Evolutionary conservation across 2,329 filamentous ascomycete species (phyloP), one percentile per base, ranked within the genome.

Genomic region (Ophiostoma pallidulum): DNA sequence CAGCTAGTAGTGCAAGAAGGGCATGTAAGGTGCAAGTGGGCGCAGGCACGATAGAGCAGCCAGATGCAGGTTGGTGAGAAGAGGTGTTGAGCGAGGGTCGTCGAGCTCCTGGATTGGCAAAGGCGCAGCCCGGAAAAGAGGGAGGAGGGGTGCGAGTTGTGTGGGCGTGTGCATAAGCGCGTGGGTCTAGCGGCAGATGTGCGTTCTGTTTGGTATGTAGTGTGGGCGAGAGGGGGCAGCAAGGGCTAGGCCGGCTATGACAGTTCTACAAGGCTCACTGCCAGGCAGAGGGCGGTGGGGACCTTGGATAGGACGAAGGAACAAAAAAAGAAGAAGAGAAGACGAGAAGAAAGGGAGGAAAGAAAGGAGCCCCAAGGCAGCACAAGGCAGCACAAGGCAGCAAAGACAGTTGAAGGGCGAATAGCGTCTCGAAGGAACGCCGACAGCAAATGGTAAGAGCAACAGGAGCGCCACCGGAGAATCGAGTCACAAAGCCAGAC

Each of bases 1-100:
- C 46, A 57, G 56, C 57, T 56, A 48, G 57, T 57, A 57, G 57
- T 58, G 52, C 56, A 56, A 37, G 42, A 41, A 26, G 22, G 29
- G 19, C 22, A 43, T 52, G 50, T 43, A 48, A 38, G 50, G 43
- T 47, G 41, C 45, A 47, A 41, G 47, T 51, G 39, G 50, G 50
- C 44, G 50, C 50, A 54, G 50, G 50, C 39, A 48, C 38, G 39
- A 26, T 16, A 28, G 31, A 43, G 26, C 32, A 24, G 37, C 7
- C n/a, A 33, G 28, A 16, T 24, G 28, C 22, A 29, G 9, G 5
- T 36, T 37, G 24, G 18, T 18, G 8, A 41, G n/a, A 26, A 37
- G 22, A 13, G 31, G 22, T 47, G 19, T 41, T 12, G 29, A 29
- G n/a, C n/a, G n/a, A n/a, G 36, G 33, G 26, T 19, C 41, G 20